A percentile compares a stretch with the other conserved stretches of the same genome.
Conservation (phyloP, 371 early-diverging fungal genomes). For the Fennellomyces sp. region DNA sequence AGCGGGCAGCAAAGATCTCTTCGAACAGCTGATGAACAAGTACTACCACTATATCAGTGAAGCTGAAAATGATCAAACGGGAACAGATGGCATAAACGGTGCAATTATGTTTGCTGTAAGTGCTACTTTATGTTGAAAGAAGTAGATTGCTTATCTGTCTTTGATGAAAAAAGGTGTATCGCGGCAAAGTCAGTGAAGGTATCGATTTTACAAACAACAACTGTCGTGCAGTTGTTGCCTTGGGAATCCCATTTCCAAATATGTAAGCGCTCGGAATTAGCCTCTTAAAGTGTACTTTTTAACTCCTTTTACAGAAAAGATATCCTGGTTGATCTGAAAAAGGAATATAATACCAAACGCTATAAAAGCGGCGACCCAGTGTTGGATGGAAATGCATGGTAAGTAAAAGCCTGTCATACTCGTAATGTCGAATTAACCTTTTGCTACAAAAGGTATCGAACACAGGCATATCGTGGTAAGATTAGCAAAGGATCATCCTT, state of each 20-base stretch:
- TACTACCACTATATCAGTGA: slow-evolving; percentile 47
- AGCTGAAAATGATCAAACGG: neutral
- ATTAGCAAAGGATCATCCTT: neutral
- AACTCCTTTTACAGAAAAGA: slow-evolving; percentile 26
- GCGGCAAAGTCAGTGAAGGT: slow-evolving; percentile 96
- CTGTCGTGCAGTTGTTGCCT: slow-evolving; percentile 86
- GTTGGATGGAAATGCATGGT: slow-evolving; percentile 35
- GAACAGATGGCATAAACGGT: slow-evolving; percentile 36
- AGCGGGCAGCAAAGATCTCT: slow-evolving; percentile 37
- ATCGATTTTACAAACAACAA: slow-evolving; percentile 91
- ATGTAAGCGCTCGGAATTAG: slow-evolving; percentile 21
- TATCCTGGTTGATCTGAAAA: slow-evolving; percentile 39
- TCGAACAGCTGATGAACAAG: slow-evolving; percentile 51
- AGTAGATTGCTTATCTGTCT: slow-evolving; percentile 28
- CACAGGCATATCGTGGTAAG: slow-evolving; percentile 79
- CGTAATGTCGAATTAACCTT: too few relatives aligned
- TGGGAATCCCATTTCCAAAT: slow-evolving; percentile 93
- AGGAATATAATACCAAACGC: slow-evolving; percentile 39
- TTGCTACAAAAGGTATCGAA: slow-evolving; percentile 76
- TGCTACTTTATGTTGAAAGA: neutral
- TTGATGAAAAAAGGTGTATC: slow-evolving; percentile 62
- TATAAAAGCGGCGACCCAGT: slow-evolving; percentile 9
- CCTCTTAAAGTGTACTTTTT: neutral
- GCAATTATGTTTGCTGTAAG: slow-evolving; percentile 65
- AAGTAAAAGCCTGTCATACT: too few relatives aligned